Percentiles rank a stretch among this genome's conserved stretches.
phyloP scores from a whole-genome alignment of 306 rosid genomes.

The Lathyrus sativus region DNA sequence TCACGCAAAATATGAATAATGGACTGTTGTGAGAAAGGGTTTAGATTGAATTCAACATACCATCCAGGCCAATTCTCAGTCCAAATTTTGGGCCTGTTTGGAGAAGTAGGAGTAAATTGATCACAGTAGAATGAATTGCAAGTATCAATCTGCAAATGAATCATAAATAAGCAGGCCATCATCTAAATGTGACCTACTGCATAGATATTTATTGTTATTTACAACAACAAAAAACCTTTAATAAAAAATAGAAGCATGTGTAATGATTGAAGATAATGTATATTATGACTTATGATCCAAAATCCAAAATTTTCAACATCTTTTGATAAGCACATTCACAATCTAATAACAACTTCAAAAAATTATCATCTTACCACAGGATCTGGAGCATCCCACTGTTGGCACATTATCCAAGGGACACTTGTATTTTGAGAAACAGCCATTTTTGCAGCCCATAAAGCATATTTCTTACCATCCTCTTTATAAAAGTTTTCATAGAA shows the following conservation, averaged over 20 bases:
- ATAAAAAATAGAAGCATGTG: too few species aligned
- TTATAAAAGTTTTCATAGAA: slow-evolving; percentile 70
- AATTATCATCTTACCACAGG: slow-evolving; percentile 65
- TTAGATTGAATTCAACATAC: slow-evolving; percentile 47
- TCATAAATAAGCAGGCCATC: slow-evolving; percentile 30
- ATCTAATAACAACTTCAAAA: slow-evolving; percentile 19
- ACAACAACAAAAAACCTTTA: neutral
- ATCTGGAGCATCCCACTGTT: slow-evolving; percentile 93
- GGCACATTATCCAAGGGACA: slow-evolving; percentile 98
- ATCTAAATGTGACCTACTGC: slow-evolving; percentile 23
- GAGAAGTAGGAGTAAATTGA: slow-evolving; percentile 78
- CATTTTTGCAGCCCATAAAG: slow-evolving; percentile 91
- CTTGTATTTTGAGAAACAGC: slow-evolving; percentile 88
- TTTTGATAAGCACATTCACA: slow-evolving; percentile 22
- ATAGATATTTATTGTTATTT: slow-evolving; percentile 1
- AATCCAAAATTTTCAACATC: slow-evolving; percentile 14
- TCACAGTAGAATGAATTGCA: slow-evolving; percentile 94
- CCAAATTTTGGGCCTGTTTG: slow-evolving; percentile 90
- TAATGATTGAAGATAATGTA: slow-evolving; percentile 6
- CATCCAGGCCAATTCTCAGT: slow-evolving; percentile 99
- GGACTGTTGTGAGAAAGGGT: slow-evolving; percentile 28
- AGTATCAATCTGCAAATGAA: slow-evolving; percentile 77
- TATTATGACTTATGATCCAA: neutral
- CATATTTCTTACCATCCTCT: slow-evolving; percentile 83
- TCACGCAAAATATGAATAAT: slow-evolving; percentile 23